Base-by-base conservation (phyloP, 176 grass and related monocot genomes). In the Rhynchospora pubera region DNA sequence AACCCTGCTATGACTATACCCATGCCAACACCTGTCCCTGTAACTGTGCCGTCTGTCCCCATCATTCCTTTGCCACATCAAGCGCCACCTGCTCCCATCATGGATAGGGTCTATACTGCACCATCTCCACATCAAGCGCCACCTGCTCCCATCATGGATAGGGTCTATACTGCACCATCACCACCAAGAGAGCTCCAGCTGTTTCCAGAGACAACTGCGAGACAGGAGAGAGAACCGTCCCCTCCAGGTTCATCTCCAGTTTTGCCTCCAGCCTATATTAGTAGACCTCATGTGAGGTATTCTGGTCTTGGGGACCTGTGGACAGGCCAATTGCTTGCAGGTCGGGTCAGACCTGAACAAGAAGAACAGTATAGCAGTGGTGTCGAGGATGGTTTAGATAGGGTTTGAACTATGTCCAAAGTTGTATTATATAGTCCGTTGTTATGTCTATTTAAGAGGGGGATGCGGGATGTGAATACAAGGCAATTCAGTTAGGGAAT, bases 141-240 rank as follows among this genome's bases (percentile, higher is more conserved):
- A 39, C 34, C 34, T 39, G 34, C 34, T 34, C 57, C 84, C 0
- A 24, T 79, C 60, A 62, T 85, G 4, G 71, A 83, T 2, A 84
- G 43, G 4, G 44, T 77, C 0, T 89, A 82, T 28, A 61, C 55
- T 6, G 6, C 74, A 66, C 80, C 57, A 0, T 82, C 79, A 34
- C 61, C 84, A 69, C 85, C 87, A 24, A 79, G 57, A 71, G 93
- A 97, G 71, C 93, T 97, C 24, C 90, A 91, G 81, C 91, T 97
- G 77, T 97, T 93, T 82, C 93, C 87, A 42, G 86, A 53, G 9
- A 43, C 80, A 0, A 24, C 77, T 22, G 19, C 76, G 26, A 67
- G 61, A 0, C 19, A 75, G 81, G 57, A 65, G 15, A 23, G 4
- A 23, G 87, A 78, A 71, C 68, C 21, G n/a, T 84, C 83, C 42